Evolutionary conservation across 202 grass and related monocot species (phyloP), one percentile per base, ranked within the genome.

Genomic region (Panicum hallii): DNA sequence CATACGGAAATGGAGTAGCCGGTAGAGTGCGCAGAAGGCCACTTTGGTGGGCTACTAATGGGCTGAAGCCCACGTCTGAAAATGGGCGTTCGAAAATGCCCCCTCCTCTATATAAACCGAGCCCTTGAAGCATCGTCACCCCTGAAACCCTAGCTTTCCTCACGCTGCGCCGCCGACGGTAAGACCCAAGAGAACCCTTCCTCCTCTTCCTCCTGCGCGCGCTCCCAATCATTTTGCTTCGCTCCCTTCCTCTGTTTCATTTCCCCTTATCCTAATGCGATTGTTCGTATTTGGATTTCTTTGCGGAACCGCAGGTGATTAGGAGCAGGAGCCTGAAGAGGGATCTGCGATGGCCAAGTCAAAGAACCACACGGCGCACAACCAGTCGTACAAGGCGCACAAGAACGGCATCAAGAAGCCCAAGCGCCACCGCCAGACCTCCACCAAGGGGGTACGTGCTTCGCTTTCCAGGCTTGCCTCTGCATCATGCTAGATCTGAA

Each of bases 361-460:
- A 72, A 99, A 99, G 93, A 99, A 99, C 76, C 96, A 99, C 84
- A 99, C 96, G 36, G 96, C 96, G 54, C 96, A 99, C 90, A 99
- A 99, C 91, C 96, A 96, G 84, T 95, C 93, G 11, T 89, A 89
- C 91, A 99, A 99, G 83, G 96, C 96, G 53, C 96, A 99, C 84
- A 99, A 67, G 89, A 99, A 99, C 75, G 96, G 96, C 72, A 99
- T 99, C 88, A 99, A 95, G 88, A 99, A 99, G 91, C 91, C 96
- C 66, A 93, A 91, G 88, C 93, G 88, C 82, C 82, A 96, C 8
- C 91, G 88, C 62, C 91, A 99, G 81, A 89, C 91, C 67, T 99
- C 97, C 71, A 99, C 97, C 75, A 99, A 94, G 48, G 97, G 96
- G 88, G 96, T 99, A 91, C 23, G 76, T 90, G 50, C 61, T 43